Conservation (phyloP, 1,284 basidiomycete genomes). For the Cryptococcus amylolentus region DNA sequence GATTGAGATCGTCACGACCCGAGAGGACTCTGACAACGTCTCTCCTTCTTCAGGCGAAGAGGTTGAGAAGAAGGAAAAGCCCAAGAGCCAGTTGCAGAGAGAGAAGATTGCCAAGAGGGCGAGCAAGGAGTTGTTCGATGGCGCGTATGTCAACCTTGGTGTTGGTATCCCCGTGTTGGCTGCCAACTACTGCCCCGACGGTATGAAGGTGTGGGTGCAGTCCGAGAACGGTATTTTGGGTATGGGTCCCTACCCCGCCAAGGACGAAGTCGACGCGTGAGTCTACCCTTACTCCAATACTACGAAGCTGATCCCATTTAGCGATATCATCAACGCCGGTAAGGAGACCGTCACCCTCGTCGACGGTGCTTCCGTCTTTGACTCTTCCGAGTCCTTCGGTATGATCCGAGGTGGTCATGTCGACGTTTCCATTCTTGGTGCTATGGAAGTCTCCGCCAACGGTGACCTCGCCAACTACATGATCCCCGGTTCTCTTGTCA, state of each 20-base stretch:
- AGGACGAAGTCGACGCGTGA: constrained; percentile 82
- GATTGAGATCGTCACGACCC: constrained; percentile 67
- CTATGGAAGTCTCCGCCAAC: constrained; percentile 88
- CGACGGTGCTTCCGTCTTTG: constrained; percentile 88
- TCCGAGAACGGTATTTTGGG: constrained; percentile 93
- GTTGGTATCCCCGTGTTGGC: constrained; percentile 91
- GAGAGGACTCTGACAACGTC: constrained; percentile 29
- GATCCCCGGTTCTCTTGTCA: constrained; percentile 89
- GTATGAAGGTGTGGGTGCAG: constrained; percentile 85
- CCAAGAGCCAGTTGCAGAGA: constrained; percentile 47
- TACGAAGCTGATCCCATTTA: constrained; percentile 33
- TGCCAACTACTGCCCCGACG: constrained; percentile 72
- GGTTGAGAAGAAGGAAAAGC: constrained; percentile 47
- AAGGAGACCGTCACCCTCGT: constrained; percentile 92
- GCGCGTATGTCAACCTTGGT: constrained; percentile 72
- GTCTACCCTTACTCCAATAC: constrained; percentile 38
- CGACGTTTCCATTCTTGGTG: constrained; percentile 82
- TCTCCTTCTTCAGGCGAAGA: constrained; percentile 15
- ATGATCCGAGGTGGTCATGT: constrained; percentile 97
- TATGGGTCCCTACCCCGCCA: constrained; percentile 90
- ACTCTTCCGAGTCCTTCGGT: constrained; percentile 60
- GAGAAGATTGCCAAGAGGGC: constrained; percentile 75
- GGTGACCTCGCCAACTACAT: constrained; percentile 98
- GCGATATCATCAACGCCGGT: constrained; percentile 90
- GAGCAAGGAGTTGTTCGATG: constrained; percentile 85